These are phyloP conservation scores for Metarhizium rileyi DNA, from an alignment of 2,329 filamentous ascomycete genomes.

Conservation along the genomic window DNA sequence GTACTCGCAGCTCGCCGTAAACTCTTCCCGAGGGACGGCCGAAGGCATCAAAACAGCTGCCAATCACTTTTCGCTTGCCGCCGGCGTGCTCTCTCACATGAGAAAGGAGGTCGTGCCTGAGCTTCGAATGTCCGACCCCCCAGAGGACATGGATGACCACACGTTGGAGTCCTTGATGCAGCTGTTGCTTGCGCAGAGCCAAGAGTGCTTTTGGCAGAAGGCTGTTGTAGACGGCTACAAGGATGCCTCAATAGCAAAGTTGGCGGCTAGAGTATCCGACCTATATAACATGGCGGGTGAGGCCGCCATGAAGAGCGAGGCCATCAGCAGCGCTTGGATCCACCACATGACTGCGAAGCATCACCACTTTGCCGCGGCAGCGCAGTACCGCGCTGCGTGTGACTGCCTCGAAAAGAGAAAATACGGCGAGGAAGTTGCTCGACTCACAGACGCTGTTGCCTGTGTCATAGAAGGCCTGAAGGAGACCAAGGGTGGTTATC, in stretches of 20 bases:
- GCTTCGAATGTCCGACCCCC: slow-evolving; percentile 67
- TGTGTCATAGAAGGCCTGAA: slow-evolving; percentile 83
- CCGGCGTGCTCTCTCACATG: slow-evolving; percentile 73
- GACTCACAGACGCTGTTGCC: slow-evolving; percentile 68
- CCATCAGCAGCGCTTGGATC: slow-evolving; percentile 90
- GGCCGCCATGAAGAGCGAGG: slow-evolving; percentile 77
- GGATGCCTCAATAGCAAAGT: slow-evolving; percentile 81
- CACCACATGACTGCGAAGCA: slow-evolving; percentile 97
- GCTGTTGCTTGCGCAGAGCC: slow-evolving; percentile 81
- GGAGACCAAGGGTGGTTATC: slow-evolving; percentile 61
- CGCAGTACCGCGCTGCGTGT: slow-evolving; percentile 83
- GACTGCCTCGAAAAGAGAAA: slow-evolving; percentile 88
- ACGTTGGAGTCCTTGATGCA: slow-evolving; percentile 77
- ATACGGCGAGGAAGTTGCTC: slow-evolving; percentile 90
- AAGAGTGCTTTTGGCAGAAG: slow-evolving; percentile 98
- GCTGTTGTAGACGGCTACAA: slow-evolving; percentile 91
- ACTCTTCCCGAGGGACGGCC: slow-evolving; percentile 64
- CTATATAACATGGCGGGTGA: slow-evolving; percentile 80
- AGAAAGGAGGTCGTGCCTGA: slow-evolving; percentile 71
- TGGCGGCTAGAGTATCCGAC: slow-evolving; percentile 83
- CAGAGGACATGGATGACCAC: slow-evolving; percentile 89
- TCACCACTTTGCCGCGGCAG: slow-evolving; percentile 91
- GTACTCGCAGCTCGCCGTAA: slow-evolving; percentile 84
- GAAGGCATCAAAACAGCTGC: slow-evolving; percentile 83
- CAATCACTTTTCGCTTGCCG: slow-evolving; percentile 80